phyloP scores from a whole-genome alignment of 1,284 basidiomycete species.

The Melampsora larici-populina region DNA sequence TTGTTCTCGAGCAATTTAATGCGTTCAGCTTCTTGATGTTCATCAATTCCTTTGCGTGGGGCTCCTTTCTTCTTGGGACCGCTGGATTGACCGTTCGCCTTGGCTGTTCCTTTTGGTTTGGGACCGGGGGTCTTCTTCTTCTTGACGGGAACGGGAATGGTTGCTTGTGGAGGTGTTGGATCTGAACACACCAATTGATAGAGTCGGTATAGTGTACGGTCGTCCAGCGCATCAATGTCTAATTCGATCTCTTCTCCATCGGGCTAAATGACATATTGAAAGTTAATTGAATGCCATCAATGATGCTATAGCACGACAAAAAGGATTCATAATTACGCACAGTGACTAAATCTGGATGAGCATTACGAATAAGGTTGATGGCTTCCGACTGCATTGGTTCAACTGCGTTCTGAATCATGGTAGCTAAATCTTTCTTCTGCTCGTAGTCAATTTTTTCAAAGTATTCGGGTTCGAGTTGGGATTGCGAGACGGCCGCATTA shows the following conservation, averaged over 20 bases:
- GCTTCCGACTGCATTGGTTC: slow-evolving; percentile 74
- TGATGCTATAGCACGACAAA: slow-evolving; percentile 7
- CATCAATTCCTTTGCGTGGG: slow-evolving; percentile 34
- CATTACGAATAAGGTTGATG: slow-evolving; percentile 88
- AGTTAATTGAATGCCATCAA: slow-evolving; percentile 36
- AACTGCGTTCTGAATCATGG: slow-evolving; percentile 78
- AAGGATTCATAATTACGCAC: slow-evolving; percentile 60
- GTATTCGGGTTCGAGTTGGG: slow-evolving; percentile 44
- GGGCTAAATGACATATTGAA: slow-evolving; percentile 55
- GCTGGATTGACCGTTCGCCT: slow-evolving; percentile 16
- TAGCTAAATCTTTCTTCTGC: slow-evolving; percentile 93
- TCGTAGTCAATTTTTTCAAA: slow-evolving; percentile 80
- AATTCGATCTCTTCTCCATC: slow-evolving; percentile 94
- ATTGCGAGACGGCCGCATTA: neutral
- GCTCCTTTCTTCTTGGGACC: neutral
- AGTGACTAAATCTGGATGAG: slow-evolving; percentile 67
- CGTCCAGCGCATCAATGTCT: slow-evolving; percentile 84
- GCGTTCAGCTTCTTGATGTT: slow-evolving; percentile 16
- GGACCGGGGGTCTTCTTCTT: slow-evolving; percentile 19
- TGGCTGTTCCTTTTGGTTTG: neutral
- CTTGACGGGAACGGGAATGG: slow-evolving; percentile 22
- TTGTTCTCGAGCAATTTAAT: slow-evolving; percentile 18
- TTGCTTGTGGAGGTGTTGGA: slow-evolving; percentile 57
- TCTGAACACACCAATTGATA: slow-evolving; percentile 84
- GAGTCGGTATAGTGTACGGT: slow-evolving; percentile 76